phyloP scores from a whole-genome alignment of 495 filamentous ascomycete species.

The Sporormia fimetaria region DNA sequence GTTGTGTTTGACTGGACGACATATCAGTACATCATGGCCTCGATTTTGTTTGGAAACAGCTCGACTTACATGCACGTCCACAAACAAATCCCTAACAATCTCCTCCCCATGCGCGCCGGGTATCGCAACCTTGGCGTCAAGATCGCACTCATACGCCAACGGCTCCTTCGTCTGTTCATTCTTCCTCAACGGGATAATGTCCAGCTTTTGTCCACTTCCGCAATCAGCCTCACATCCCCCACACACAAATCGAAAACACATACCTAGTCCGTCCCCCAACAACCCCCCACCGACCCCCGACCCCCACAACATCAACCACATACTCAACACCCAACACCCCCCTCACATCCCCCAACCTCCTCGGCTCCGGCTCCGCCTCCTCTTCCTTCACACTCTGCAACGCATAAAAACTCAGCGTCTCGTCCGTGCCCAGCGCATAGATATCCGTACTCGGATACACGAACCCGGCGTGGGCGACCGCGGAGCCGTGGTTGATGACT shows the following conservation, averaged over 20 bases:
- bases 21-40: neutral
- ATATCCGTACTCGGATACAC: slow-evolving; percentile 38
- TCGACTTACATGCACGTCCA: slow-evolving; percentile 51
- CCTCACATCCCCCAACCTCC: slow-evolving; percentile 67
- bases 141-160: slow-evolving; percentile 48
- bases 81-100: slow-evolving; percentile 65
- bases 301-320: slow-evolving; percentile 55
- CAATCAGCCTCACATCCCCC: neutral
- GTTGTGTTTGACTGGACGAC: slow-evolving; percentile 17
- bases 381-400: slow-evolving; percentile 48
- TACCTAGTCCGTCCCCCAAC: slow-evolving; percentile 52
- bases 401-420: slow-evolving; percentile 67
- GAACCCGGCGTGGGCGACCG: slow-evolving; percentile 78
- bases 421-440: slow-evolving; percentile 54
- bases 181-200: slow-evolving; percentile 28
- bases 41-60: neutral
- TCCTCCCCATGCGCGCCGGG: slow-evolving; percentile 72
- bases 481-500: slow-evolving; percentile 74
- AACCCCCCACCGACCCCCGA: slow-evolving; percentile 47
- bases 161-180: slow-evolving; percentile 32
- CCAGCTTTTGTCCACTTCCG: slow-evolving; percentile 28
- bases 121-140: slow-evolving; percentile 50
- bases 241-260: neutral
- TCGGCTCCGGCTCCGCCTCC: slow-evolving; percentile 40
- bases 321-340: slow-evolving; percentile 66